A percentile compares a stretch with the other conserved stretches of the same genome.
Evolutionary conservation across 2,329 filamentous ascomycete species (phyloP).

Genomic region (Fusarium metavorans): DNA sequence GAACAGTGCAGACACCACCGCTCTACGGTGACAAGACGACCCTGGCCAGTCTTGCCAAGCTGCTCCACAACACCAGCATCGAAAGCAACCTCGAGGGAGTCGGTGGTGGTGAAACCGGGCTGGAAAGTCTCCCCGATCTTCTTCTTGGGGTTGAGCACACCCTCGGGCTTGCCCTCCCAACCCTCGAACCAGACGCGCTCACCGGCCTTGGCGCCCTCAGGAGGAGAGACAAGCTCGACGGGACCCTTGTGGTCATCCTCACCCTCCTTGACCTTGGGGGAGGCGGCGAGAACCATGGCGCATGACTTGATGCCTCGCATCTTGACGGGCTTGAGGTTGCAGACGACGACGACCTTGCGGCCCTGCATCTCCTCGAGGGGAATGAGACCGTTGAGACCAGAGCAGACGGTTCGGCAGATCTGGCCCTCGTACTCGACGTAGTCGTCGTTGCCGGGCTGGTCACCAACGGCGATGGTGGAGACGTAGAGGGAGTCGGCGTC

Average conservation of each 20-base stretch:
- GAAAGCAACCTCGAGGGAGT: constrained; percentile 84
- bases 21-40: constrained; percentile 80
- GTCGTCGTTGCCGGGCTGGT: constrained; percentile 83
- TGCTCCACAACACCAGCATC: constrained; percentile 82
- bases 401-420: constrained; percentile 94
- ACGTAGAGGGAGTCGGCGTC: constrained; percentile 97
- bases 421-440: constrained; percentile 93
- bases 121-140: constrained; percentile 99
- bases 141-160: constrained; percentile 97
- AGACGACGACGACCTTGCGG: constrained; percentile 94
- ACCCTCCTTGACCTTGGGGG: constrained; percentile 83
- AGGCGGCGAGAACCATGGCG: constrained; percentile 96
- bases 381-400: constrained; percentile 91
- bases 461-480: constrained; percentile 94
- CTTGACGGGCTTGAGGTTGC: constrained; percentile 98
- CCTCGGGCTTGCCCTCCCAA: constrained; percentile 93
- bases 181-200: constrained; percentile 94
- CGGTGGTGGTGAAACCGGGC: constrained; percentile 93
- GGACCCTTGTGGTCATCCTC: constrained; percentile 90
- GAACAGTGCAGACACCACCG: constrained; percentile 86
- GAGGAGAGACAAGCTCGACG: constrained; percentile 91
- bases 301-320: constrained; percentile 88
- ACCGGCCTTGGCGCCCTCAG: constrained; percentile 81
- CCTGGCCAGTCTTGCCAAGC: constrained; percentile 76
- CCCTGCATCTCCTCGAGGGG: constrained; percentile 97